Conservation (phyloP, 1,284 basidiomycete genomes). For the Paramarasmius palmivorus region DNA sequence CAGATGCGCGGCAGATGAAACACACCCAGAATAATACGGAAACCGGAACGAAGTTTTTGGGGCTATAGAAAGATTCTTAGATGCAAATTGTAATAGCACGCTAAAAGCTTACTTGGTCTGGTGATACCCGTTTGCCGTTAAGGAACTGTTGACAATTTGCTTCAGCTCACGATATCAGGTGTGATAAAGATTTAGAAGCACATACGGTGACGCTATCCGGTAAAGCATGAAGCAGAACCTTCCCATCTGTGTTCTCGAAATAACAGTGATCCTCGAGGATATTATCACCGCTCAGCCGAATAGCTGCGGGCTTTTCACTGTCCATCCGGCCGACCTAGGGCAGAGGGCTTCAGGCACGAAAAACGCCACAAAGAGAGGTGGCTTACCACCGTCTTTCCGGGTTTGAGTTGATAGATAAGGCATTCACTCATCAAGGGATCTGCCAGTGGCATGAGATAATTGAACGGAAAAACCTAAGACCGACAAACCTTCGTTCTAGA, state of each 20-base stretch:
- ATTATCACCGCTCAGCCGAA: slow-evolving; percentile 90
- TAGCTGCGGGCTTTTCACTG: slow-evolving; percentile 79
- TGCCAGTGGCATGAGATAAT: slow-evolving; percentile 27
- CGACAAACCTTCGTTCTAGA: slow-evolving; percentile 77
- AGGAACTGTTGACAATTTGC: slow-evolving; percentile 61
- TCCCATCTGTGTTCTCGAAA: slow-evolving; percentile 86
- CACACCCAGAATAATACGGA: slow-evolving; percentile 90
- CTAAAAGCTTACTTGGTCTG: slow-evolving; percentile 60
- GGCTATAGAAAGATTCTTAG: slow-evolving; percentile 44
- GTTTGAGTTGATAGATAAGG: slow-evolving; percentile 93
- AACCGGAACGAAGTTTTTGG: slow-evolving; percentile 87
- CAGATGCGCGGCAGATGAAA: slow-evolving; percentile 13
- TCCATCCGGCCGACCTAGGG: slow-evolving; percentile 79
- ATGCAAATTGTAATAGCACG: slow-evolving; percentile 12
- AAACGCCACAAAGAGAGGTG: slow-evolving; percentile 15
- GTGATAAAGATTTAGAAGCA: not conserved
- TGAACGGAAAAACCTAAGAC: slow-evolving; percentile 9
- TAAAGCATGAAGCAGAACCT: slow-evolving; percentile 80
- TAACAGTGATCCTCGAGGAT: slow-evolving; percentile 92
- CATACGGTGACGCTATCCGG: slow-evolving; percentile 84
- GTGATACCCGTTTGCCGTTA: slow-evolving; percentile 86
- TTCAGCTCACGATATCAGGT: not conserved
- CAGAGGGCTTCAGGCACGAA: slow-evolving; percentile 11
- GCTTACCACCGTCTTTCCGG: slow-evolving; percentile 76
- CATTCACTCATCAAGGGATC: slow-evolving; percentile 92